Evolutionary conservation across 768 basidiomycete genomes (phyloP).

Genomic region (Russula emetica): DNA sequence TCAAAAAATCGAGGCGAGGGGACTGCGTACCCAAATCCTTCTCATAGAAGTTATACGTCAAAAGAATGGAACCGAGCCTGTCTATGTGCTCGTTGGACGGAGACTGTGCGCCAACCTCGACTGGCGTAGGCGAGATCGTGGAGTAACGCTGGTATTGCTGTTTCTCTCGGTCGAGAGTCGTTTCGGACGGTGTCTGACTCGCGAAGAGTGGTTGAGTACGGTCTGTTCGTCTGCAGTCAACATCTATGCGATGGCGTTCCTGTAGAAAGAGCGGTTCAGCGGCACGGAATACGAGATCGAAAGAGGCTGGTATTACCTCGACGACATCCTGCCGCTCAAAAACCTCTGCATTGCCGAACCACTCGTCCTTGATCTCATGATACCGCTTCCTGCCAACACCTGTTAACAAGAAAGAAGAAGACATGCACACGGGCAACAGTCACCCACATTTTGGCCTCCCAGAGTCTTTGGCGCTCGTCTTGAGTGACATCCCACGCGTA

Average conservation of each 20-base stretch:
- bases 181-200: slow-evolving; percentile 34
- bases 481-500: slow-evolving; percentile 72
- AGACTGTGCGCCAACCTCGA: slow-evolving; percentile 80
- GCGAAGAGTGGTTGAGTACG: slow-evolving; percentile 88
- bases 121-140: slow-evolving; percentile 67
- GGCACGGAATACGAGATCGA: slow-evolving; percentile 2
- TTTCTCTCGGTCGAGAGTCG: slow-evolving; percentile 57
- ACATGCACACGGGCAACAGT: background rate
- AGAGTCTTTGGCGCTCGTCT: slow-evolving; percentile 54
- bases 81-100: slow-evolving; percentile 91
- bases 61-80: slow-evolving; percentile 74
- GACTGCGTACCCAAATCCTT: slow-evolving; percentile 69
- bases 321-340: slow-evolving; percentile 74
- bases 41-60: slow-evolving; percentile 90
- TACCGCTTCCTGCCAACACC: slow-evolving; percentile 55
- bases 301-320: slow-evolving; percentile 55
- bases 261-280: slow-evolving; percentile 30
- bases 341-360: slow-evolving; percentile 80
- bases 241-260: slow-evolving; percentile 93
- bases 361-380: slow-evolving; percentile 64
- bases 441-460: slow-evolving; percentile 60
- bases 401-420: background rate
- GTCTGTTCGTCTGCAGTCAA: slow-evolving; percentile 96
- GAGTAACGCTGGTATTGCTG: slow-evolving; percentile 53
- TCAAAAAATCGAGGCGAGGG: background rate